Conservation (phyloP, 2,329 filamentous ascomycete species). For the Leptodontidium sp. region DNA sequence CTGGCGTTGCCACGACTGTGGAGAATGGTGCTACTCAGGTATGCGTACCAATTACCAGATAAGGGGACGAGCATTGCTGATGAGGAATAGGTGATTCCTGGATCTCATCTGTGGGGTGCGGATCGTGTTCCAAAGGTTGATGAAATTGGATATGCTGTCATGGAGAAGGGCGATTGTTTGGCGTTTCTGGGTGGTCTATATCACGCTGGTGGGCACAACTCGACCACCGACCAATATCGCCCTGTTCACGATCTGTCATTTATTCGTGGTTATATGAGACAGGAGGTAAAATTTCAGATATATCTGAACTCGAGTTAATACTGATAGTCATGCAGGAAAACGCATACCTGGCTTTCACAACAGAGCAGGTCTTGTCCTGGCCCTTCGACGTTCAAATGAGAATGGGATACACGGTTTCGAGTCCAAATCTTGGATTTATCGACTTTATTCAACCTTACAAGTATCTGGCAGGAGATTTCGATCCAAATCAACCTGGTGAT, state of each 20-base stretch:
- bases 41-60: not conserved
- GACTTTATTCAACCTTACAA: conserved; percentile 81
- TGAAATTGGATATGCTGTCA: conserved; percentile 28
- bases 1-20: conserved; percentile 30
- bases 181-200: conserved; percentile 30
- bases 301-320: not conserved
- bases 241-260: conserved; percentile 35
- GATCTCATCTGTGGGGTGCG: conserved; percentile 32
- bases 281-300: conserved; percentile 20
- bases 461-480: conserved; percentile 37
- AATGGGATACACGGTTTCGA: conserved; percentile 39
- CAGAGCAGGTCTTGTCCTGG: conserved; percentile 39
- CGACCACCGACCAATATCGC: conserved; percentile 28
- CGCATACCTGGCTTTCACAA: conserved; percentile 34
- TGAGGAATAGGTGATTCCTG: conserved; percentile 27
- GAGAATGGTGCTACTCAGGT: conserved; percentile 35
- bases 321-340: conserved; percentile 29
- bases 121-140: conserved; percentile 26
- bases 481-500: conserved; percentile 29
- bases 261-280: conserved; percentile 31
- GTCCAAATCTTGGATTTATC: conserved; percentile 77
- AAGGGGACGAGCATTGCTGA: not conserved
- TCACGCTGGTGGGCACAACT: conserved; percentile 31
- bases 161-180: conserved; percentile 31
- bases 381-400: conserved; percentile 34